Evolutionary conservation across 2,329 filamentous ascomycete genomes (phyloP), one percentile per base, ranked within the genome.

Genomic region (Ceratocystis cubensis): DNA sequence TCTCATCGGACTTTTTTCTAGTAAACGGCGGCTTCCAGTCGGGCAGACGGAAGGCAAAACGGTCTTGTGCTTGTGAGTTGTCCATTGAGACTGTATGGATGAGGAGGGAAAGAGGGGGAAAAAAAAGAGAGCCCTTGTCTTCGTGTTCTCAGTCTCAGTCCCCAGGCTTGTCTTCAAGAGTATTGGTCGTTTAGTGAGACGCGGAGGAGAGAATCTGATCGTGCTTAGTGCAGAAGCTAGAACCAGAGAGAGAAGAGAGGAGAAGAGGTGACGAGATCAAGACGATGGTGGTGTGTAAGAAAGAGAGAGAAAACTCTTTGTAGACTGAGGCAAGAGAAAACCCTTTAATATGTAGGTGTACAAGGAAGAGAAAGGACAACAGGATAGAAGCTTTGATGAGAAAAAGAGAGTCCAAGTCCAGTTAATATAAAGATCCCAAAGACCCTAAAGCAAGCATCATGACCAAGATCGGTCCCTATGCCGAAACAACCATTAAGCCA

Each of bases 11-110:
- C 28, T 5, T 63, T 30, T 46, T 46, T 13, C 61, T 37, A 6
- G 30, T 44, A n/a, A 63, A 63, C 7, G 44, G 61, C 44, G 37
- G 30, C 37, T 44, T 63, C 61, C 61, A 63, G 33, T 44, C 33
- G 17, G 61, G 22, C 37, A 63, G 33, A 3, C 37, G 61, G 7
- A 63, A 63, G 15, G 33, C 17, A 22, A 44, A 63, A 5, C 33
- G 61, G 37, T 44, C 44, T 63, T 13, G 33, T 44, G 33, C 44
- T 63, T 22, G 33, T 63, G 61, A 25, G 17, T 46, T 15, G 44
- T 30, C 20, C 44, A 63, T 63, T 63, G 20, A 41, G 37, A 7
- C 33, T 28, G 37, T 44, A n/a, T n/a, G 17, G 7, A 15, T 5
- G 53, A 28, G 13, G 22, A 30, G 22, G 22, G 53, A 15, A 13